phyloP scores from a whole-genome alignment of 1,284 basidiomycete genomes.

The Volvariella volvacea region DNA sequence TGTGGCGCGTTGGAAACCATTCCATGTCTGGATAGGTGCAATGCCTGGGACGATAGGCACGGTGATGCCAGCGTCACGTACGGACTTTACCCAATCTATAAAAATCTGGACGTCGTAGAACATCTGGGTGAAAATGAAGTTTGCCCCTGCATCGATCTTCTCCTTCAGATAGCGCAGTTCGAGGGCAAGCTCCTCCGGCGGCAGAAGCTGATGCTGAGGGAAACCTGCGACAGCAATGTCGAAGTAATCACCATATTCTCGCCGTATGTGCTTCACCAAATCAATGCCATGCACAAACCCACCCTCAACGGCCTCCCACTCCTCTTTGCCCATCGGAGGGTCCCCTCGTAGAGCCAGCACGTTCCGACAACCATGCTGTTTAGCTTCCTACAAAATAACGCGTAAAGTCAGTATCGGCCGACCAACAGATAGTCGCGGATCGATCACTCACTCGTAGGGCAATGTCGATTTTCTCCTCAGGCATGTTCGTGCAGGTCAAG shows the following conservation, averaged over 20 bases:
- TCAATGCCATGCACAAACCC: constrained; percentile 89
- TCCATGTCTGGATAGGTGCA: constrained; percentile 98
- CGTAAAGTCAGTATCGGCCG: constrained; percentile 6
- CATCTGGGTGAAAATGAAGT: constrained; percentile 95
- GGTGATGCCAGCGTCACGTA: constrained; percentile 83
- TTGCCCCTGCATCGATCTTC: constrained; percentile 82
- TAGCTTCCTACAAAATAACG: constrained; percentile 68
- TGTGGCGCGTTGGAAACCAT: constrained; percentile 91
- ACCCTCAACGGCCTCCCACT: constrained; percentile 87
- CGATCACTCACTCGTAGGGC: constrained; percentile 65
- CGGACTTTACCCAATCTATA: constrained; percentile 77
- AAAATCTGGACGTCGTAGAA: constrained; percentile 90
- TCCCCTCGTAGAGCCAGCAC: constrained; percentile 94
- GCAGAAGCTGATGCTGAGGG: constrained; percentile 66
- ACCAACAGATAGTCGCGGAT: constrained; percentile 4
- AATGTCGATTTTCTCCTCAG: constrained; percentile 86
- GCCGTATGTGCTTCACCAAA: constrained; percentile 82
- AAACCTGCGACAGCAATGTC: constrained; percentile 92
- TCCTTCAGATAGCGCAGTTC: constrained; percentile 87
- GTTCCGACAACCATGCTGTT: constrained; percentile 88
- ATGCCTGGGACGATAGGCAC: constrained; percentile 95
- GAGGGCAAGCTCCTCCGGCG: constrained; percentile 67
- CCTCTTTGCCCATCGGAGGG: constrained; percentile 81
- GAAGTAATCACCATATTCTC: constrained; percentile 83
- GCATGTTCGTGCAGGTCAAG: constrained; percentile 98